A percentile compares a stretch with the other conserved stretches of the same genome.
phyloP scores from a whole-genome alignment of 75 land plant species.

The Picea glauca region DNA sequence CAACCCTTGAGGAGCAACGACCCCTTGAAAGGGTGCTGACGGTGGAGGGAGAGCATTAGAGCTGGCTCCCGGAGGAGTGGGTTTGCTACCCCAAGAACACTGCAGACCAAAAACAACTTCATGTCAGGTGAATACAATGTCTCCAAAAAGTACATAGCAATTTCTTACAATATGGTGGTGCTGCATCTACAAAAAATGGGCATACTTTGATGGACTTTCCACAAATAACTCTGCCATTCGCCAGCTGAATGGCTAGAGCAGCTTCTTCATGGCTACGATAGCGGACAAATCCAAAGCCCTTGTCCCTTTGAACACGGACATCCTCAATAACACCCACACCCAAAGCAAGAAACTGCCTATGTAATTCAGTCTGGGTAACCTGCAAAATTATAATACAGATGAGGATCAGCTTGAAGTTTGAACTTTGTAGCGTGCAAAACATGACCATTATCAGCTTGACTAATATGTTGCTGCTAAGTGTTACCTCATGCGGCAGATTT shows the following conservation, averaged over 20 bases:
- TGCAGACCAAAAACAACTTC: constrained; percentile 18
- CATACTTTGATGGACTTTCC: constrained; percentile 92
- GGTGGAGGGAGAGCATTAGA: constrained; percentile 86
- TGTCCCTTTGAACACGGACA: constrained; percentile 90
- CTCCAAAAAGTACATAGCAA: background rate
- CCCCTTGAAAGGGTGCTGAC: constrained; percentile 30
- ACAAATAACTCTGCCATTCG: constrained; percentile 63
- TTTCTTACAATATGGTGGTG: background rate
- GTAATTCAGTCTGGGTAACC: constrained; percentile 89
- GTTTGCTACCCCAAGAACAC: constrained; percentile 99
- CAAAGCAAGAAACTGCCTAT: constrained; percentile 76
- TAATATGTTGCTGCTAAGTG: background rate
- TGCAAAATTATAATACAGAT: constrained; percentile 8
- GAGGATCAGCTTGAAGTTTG: background rate
- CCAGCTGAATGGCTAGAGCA: constrained; percentile 88
- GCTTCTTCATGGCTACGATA: constrained; percentile 96
- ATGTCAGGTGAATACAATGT: background rate
- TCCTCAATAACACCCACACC: constrained; percentile 95
- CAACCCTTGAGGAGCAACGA: constrained; percentile 24
- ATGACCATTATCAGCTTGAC: background rate
- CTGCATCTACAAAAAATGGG: background rate
- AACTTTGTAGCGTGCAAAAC: background rate
- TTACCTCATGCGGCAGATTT: constrained; percentile 94
- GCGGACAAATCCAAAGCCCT: constrained; percentile 97
- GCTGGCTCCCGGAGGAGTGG: constrained; percentile 88